These are phyloP conservation scores for Phaffia rhodozyma DNA, from an alignment of 1,284 basidiomycete genomes.

Conservation along the genomic window DNA sequence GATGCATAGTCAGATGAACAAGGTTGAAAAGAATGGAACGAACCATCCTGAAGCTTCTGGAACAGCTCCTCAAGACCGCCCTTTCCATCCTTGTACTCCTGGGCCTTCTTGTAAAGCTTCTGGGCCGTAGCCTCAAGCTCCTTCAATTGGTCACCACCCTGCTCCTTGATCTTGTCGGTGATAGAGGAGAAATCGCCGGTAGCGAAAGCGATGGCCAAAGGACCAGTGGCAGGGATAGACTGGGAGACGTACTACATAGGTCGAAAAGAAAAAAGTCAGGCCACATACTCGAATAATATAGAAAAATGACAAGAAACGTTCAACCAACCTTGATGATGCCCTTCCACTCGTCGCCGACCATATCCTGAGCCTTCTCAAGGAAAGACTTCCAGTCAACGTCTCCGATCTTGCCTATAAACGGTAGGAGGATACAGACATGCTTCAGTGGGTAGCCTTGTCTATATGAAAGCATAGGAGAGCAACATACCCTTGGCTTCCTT, in stretches of 20 bases:
- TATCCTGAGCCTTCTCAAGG: constrained; percentile 27
- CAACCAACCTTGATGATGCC: constrained; percentile 28
- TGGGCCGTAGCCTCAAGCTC: constrained; percentile 15
- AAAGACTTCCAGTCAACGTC: constrained; percentile 33
- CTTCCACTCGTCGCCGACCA: constrained; percentile 29
- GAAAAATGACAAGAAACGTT: not conserved
- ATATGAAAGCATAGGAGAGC: no score
- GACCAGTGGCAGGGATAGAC: constrained; percentile 6
- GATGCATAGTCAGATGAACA: not conserved
- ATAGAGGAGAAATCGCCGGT: constrained; percentile 11
- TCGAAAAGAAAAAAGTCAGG: not conserved
- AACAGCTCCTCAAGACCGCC: constrained; percentile 23
- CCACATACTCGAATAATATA: no score
- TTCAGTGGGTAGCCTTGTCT: no score
- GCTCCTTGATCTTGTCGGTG: constrained; percentile 15
- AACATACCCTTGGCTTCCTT: constrained; percentile 27
- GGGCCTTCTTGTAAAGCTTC: constrained; percentile 10
- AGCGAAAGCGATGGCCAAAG: constrained; percentile 11
- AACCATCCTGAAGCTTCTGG: constrained; percentile 30
- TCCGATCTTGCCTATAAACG: constrained; percentile 22
- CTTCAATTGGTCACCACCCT: constrained; percentile 16
- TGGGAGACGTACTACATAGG: not conserved
- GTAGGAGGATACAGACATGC: no score
- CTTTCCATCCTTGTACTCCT: constrained; percentile 13
- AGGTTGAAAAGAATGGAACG: constrained; percentile 7